Conservation (phyloP, 352 stramenopile genomes). For the Globisporangium polare region DNA sequence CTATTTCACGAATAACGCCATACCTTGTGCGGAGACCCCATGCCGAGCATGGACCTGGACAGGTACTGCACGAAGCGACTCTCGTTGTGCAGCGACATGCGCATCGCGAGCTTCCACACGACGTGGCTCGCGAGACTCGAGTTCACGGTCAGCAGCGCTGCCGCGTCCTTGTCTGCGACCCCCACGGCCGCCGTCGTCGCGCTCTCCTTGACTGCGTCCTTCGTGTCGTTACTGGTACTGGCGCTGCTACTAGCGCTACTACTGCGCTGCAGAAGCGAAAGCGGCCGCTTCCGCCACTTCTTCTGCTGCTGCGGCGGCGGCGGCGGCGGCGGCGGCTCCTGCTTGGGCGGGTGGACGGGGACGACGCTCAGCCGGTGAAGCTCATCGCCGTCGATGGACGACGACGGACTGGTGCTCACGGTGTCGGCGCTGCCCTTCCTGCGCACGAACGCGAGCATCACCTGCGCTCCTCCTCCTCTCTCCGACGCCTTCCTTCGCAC, state of each 20-base stretch:
- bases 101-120: slow-evolving; percentile 61
- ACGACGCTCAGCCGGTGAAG: slow-evolving; percentile 6
- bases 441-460: slow-evolving; percentile 17
- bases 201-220: not conserved
- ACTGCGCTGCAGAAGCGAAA: slow-evolving; percentile 10
- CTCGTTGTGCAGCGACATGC: slow-evolving; percentile 65
- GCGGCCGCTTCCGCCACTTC: slow-evolving; percentile 13
- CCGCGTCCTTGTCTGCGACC: slow-evolving; percentile 5
- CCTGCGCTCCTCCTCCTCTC: not conserved
- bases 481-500: not conserved
- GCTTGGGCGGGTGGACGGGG: not conserved
- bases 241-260: not conserved
- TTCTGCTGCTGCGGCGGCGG: not conserved
- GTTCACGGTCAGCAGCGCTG: slow-evolving; percentile 5
- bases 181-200: not conserved
- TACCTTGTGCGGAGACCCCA: slow-evolving; percentile 49
- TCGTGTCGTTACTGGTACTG: not conserved
- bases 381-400: slow-evolving; percentile 16
- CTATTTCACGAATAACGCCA: not conserved
- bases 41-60: slow-evolving; percentile 59
- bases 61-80: slow-evolving; percentile 60
- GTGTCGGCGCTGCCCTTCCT: slow-evolving; percentile 20
- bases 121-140: slow-evolving; percentile 41
- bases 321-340: too few species aligned
- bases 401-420: slow-evolving; percentile 17